Base-by-base conservation (phyloP, 768 basidiomycete species). In the Trametes gibbosa region DNA sequence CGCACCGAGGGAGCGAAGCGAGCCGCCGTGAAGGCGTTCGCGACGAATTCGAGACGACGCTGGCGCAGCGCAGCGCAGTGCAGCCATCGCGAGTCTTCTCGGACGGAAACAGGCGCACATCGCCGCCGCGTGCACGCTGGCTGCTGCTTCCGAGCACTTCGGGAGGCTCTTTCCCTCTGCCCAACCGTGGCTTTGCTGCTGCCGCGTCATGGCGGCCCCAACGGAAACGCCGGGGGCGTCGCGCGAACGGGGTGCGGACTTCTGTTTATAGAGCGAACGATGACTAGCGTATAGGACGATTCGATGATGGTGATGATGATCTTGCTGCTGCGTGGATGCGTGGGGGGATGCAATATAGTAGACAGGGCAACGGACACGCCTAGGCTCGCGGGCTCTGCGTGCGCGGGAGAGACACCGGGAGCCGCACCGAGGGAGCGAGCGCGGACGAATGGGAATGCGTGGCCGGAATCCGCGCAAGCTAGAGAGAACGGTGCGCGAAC, bases 211-310 rank as follows among this genome's bases (percentile, higher is more conserved):
- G 40, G 41, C 41, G 19, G 41, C 41, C 41, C 41, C 41, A 42
- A 21, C 14, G 8, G n/a, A 21, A n/a, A n/a, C 41, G 35, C 32
- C 53, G 13, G 27, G 10, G 7, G 35, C 25, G n/a, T 27, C 51
- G n/a, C 19, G 52, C 24, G 37, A 17, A 23, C 23, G 43, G 35
- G 53, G 46, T 3, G 43, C 24, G 43, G 43, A 54, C 35, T 51
- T 23, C 58, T 52, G 58, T 39, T 46, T 59, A 40, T 46, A 29
- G 58, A 17, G 35, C 50, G 50, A 50, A 53, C 58, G 58, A 59
- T 41, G 45, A 48, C 50, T 56, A 56, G 45, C 48, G 54, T 49
- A 49, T 21, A 12, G 17, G 25, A 32, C 29, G 29, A 5, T 32
- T 50, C 47, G 17, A 50, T 35, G 48, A 32, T 32, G 29, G 10